These are phyloP conservation scores for Geosmithia putterillii DNA, from an alignment of 2,329 filamentous ascomycete species.

Conservation along the genomic window DNA sequence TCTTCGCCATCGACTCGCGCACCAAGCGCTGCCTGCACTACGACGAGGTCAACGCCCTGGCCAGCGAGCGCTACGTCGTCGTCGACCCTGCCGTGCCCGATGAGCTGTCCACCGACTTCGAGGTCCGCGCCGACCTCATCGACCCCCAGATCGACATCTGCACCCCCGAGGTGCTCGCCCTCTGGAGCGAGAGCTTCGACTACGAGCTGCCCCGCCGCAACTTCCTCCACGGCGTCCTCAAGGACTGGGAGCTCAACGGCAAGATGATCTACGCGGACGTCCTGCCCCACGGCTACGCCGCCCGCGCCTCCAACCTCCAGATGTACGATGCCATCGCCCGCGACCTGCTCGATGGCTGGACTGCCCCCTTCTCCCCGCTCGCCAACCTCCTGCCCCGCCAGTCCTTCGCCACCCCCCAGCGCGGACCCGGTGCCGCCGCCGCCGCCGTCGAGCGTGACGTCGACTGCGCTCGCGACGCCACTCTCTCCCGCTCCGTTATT, in stretches of 20 bases:
- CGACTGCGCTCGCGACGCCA: slow-evolving; percentile 57
- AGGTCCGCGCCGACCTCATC: slow-evolving; percentile 76
- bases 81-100: slow-evolving; percentile 74
- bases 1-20: slow-evolving; percentile 76
- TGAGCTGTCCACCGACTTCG: slow-evolving; percentile 57
- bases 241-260: slow-evolving; percentile 93
- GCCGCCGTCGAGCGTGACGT: slow-evolving; percentile 73
- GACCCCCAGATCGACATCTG: slow-evolving; percentile 96
- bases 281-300: slow-evolving; percentile 70
- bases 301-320: slow-evolving; percentile 72
- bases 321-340: slow-evolving; percentile 82
- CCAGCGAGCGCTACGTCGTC: slow-evolving; percentile 51
- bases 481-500: slow-evolving; percentile 60
- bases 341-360: slow-evolving; percentile 79
- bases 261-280: slow-evolving; percentile 94
- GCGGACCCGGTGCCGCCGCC: slow-evolving; percentile 52
- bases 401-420: slow-evolving; percentile 73
- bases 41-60: slow-evolving; percentile 70
- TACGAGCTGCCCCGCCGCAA: slow-evolving; percentile 83
- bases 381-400: slow-evolving; percentile 70
- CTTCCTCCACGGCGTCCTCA: slow-evolving; percentile 83
- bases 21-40: slow-evolving; percentile 83
- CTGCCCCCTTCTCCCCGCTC: slow-evolving; percentile 80
- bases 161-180: slow-evolving; percentile 83
- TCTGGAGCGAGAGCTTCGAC: slow-evolving; percentile 97